These are phyloP conservation scores for Wickerhamiella sergipiensis DNA, from an alignment of 805 yeast species.

Conservation along the genomic window DNA sequence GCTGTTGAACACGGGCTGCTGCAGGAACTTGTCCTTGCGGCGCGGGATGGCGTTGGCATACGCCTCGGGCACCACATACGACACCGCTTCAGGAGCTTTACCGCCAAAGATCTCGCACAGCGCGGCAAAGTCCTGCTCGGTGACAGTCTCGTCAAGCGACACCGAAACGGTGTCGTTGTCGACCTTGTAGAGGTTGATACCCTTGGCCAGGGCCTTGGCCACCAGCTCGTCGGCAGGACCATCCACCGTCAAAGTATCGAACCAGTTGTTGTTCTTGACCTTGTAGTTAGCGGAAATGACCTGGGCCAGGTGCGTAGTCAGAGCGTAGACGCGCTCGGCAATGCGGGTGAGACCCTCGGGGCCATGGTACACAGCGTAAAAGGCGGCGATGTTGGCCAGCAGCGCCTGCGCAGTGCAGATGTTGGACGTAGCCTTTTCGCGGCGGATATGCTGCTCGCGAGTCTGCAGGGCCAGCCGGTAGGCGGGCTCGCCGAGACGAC, in stretches of 20 bases:
- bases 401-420: conserved; percentile 97
- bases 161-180: conserved; percentile 49
- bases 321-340: conserved; percentile 61
- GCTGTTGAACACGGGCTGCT: conserved; percentile 66
- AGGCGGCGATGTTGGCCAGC: conserved; percentile 87
- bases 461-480: conserved; percentile 89
- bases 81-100: conserved; percentile 12
- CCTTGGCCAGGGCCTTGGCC: conserved; percentile 42
- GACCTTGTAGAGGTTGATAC: conserved; percentile 66
- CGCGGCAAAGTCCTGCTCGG: conserved; percentile 42
- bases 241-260: conserved; percentile 72
- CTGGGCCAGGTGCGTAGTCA: conserved; percentile 57
- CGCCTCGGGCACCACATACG: conserved; percentile 12
- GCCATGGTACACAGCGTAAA: conserved; percentile 94
- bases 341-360: conserved; percentile 71
- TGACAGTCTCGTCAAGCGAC: conserved; percentile 84
- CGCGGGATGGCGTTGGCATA: conserved; percentile 25
- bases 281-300: conserved; percentile 37
- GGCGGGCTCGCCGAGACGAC: conserved; percentile 81
- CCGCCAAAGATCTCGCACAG: conserved; percentile 51
- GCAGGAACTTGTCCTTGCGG: conserved; percentile 29
- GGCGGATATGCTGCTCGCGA: conserved; percentile 93
- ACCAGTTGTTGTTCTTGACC: conserved; percentile 50
- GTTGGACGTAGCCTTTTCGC: conserved; percentile 96
- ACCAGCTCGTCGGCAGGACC: conserved; percentile 42